Conservation (phyloP, 129 eudicot genomes). For the Lactuca saligna region DNA sequence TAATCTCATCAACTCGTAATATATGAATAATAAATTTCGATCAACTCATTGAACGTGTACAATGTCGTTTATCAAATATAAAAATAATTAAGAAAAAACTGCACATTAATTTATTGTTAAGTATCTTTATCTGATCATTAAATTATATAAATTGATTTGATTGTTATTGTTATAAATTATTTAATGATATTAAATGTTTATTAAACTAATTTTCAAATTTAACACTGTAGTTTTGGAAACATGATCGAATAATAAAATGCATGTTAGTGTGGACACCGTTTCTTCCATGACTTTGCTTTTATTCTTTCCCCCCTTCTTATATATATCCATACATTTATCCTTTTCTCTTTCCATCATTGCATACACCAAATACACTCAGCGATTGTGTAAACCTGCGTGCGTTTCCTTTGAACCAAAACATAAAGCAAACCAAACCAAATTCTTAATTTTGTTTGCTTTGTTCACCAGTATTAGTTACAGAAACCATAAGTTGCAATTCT, state of each 20-base stretch:
- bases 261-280: conserved; percentile 38
- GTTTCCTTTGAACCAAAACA: conserved; percentile 24
- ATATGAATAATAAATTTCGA: neutral
- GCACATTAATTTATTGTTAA: neutral
- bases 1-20: neutral
- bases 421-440: conserved; percentile 39
- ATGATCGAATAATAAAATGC: conserved; percentile 21
- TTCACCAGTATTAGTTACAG: conserved; percentile 35
- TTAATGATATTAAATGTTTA: neutral
- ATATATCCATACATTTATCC: conserved; percentile 25
- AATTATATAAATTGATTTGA: neutral
- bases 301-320: conserved; percentile 23
- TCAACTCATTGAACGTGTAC: conserved; percentile 30
- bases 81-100: neutral
- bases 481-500: conserved; percentile 29
- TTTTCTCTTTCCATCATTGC: conserved; percentile 26
- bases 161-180: neutral
- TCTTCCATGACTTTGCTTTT: conserved; percentile 41
- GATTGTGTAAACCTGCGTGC: conserved; percentile 7
- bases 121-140: neutral
- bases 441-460: conserved; percentile 41
- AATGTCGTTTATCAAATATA: conserved; percentile 13
- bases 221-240: neutral
- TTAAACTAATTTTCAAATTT: neutral
- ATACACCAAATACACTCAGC: conserved; percentile 17